phyloP scores from a whole-genome alignment of 2,329 filamentous ascomycete genomes.

The Aspergillus oerlinghausenensis region DNA sequence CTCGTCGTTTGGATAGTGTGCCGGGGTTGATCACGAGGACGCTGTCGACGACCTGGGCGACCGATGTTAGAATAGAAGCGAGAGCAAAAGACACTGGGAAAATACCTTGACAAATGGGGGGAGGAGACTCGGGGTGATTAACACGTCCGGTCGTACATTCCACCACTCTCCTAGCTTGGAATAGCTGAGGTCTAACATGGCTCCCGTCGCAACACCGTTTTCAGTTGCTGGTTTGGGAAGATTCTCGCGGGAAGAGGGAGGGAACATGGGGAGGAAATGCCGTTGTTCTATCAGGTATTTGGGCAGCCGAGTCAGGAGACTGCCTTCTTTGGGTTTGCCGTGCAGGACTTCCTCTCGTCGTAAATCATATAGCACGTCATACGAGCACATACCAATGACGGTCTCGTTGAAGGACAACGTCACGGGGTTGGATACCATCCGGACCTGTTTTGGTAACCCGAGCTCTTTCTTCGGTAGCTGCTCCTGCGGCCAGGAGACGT shows the following conservation, averaged over 20 bases:
- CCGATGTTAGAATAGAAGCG: conserved; percentile 1
- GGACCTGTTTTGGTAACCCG: conserved; percentile 70
- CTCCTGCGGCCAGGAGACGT: conserved; percentile 82
- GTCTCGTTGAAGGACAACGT: conserved; percentile 84
- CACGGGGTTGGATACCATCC: conserved; percentile 85
- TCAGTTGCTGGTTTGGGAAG: conserved; percentile 61
- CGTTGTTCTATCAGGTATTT: conserved; percentile 81
- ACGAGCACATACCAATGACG: conserved; percentile 72
- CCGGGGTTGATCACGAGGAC: conserved; percentile 90
- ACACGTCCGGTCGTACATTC: conserved; percentile 75
- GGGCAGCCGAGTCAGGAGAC: conserved; percentile 66
- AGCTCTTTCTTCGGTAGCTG: conserved; percentile 66
- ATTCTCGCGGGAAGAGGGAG: conserved; percentile 65
- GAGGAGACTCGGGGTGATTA: conserved; percentile 76
- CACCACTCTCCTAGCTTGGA: conserved; percentile 88
- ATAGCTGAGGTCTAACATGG: conserved; percentile 77
- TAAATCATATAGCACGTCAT: conserved; percentile 80
- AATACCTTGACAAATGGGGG: conserved; percentile 83
- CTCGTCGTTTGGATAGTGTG: conserved; percentile 75
- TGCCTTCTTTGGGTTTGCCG: conserved; percentile 52
- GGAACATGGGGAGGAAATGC: conserved; percentile 87
- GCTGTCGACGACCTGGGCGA: conserved; percentile 73
- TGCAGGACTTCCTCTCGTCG: conserved; percentile 66
- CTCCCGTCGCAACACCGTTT: conserved; percentile 62
- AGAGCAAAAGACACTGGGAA: neutral